phyloP scores from a whole-genome alignment of 345 rosid species.

The Hibiscus trionum region DNA sequence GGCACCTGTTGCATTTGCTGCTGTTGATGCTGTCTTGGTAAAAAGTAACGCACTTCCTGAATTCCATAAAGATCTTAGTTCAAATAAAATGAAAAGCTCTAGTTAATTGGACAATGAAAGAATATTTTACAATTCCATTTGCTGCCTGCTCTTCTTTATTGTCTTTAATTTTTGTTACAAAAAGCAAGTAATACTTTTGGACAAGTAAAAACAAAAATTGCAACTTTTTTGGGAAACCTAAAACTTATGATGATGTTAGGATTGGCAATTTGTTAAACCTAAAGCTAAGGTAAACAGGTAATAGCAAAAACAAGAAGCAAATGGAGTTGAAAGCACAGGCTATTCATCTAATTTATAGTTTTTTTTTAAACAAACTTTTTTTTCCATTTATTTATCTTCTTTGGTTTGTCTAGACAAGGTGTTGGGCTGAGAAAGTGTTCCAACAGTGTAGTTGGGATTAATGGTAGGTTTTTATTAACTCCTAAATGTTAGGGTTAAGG shows the following conservation, averaged over 20 bases:
- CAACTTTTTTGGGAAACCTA: not conserved
- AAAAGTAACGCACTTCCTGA: constrained; percentile 95
- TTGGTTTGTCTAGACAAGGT: not conserved
- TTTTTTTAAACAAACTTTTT: not conserved
- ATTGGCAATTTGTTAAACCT: not conserved
- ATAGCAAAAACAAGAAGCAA: not conserved
- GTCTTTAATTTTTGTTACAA: not conserved
- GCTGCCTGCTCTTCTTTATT: not conserved
- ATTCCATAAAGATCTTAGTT: not conserved
- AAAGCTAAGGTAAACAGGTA: not conserved
- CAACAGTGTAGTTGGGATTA: not conserved
- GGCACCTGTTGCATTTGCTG: constrained; percentile 14
- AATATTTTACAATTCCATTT: not conserved
- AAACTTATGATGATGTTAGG: not conserved
- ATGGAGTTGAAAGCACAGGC: not conserved
- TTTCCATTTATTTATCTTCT: not conserved
- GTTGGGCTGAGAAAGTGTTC: not conserved
- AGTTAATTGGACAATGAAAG: not conserved
- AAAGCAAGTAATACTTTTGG: not conserved
- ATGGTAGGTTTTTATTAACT: not conserved
- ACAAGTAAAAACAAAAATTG: not conserved
- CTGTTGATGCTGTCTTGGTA: constrained; percentile 72
- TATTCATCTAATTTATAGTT: not conserved
- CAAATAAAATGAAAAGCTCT: not conserved
- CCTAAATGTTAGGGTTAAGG: not conserved